Base-by-base conservation (phyloP, 352 stramenopile species). In the Phytopythium montanum region DNA sequence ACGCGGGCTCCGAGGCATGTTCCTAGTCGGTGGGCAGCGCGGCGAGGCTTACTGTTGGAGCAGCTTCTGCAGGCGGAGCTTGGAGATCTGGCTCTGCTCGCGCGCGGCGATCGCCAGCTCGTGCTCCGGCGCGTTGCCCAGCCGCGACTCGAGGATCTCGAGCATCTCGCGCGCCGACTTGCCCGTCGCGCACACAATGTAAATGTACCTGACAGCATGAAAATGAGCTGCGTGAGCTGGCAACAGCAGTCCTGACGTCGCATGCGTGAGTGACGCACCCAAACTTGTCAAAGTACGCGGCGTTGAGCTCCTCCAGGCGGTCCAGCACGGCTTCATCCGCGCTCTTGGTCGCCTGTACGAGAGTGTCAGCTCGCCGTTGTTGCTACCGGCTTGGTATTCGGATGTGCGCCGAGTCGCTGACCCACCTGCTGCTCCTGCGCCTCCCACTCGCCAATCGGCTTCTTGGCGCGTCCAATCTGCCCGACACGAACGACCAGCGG, bases 81-180 rank as follows among this genome's bases (percentile, higher is more conserved):
- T 87, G 26, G 81, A 83, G 65, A 90, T 91, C 68, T 91, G 91
- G 75, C 72, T 84, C 60, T 92, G 83, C 65, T 92, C 83, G 13
- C 53, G 66, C 4, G 81, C 79, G 9, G 83, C 83, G 25, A 90
- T 67, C n/a, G 63, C 38, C 6, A 92, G 68, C 62, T 92, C 83
- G 1, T 66, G 57, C 38, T 79, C 73, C 0, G 60, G 25, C 18
- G 48, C 66, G 59, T 90, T 88, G 33, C 49, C 57, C 14, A 89
- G 58, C 1, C 83, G 75, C 8, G 70, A 77, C 59, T 91, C 69
- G 16, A 93, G 61, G 60, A 93, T 88, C 23, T 58, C 52, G 2
- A 93, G 74, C 83, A 91, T 93, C 64, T 91, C 81, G 6, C 74
- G 58, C 5, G 83, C 81, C 16, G 81, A 89, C 56, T 93, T 93